Evolutionary conservation across 73 alveolate genomes (phyloP), one percentile per base, ranked within the genome.

Genomic region (Breviolum minutum): DNA sequence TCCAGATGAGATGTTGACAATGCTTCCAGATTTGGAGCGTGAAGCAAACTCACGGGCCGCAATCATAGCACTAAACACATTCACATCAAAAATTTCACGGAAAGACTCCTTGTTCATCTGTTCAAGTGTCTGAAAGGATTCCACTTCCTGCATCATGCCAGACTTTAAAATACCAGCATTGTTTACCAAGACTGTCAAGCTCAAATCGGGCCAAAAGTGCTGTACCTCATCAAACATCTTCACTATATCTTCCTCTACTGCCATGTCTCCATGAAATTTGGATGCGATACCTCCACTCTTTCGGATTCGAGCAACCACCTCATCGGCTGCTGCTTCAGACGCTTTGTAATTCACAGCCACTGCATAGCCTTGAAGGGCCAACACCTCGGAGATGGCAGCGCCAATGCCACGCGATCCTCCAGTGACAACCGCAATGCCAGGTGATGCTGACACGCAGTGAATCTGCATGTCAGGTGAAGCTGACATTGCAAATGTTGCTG

Each of bases 341-440:
- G 29, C 63, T 20, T 29, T 20, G 63, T 79, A 79, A 11, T n/a
- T 30, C 64, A 79, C 63, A 61, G 63, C 87, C 64, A 79, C 87
- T 63, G 62, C 19, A 14, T 79, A 79, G 22, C 87, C 87, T 11
- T 30, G 29, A 13, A 63, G n/a, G 26, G 87, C 87, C 63, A 79
- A 29, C 64, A 20, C 63, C 63, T 30, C 64, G 10, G 54, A 8
- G 63, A n/a, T 11, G 62, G 87, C 87, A 20, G 87, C 87, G 63
- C 87, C 87, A 22, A 79, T 79, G 62, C 87, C 87, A 11, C 87
- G 62, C 64, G 64, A n/a, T 8, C 87, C 87, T 1, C 87, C 87
- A 11, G 87, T 79, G 87, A 79, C 87, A 26, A 79, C 48, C 54
- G 85, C 85, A 40, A 74, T n/a, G 85, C 85, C 85, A 22, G n/a